These are phyloP conservation scores for Wallacemonas collosoma DNA, from an alignment of 208 protist genomes.

Conservation along the genomic window DNA sequence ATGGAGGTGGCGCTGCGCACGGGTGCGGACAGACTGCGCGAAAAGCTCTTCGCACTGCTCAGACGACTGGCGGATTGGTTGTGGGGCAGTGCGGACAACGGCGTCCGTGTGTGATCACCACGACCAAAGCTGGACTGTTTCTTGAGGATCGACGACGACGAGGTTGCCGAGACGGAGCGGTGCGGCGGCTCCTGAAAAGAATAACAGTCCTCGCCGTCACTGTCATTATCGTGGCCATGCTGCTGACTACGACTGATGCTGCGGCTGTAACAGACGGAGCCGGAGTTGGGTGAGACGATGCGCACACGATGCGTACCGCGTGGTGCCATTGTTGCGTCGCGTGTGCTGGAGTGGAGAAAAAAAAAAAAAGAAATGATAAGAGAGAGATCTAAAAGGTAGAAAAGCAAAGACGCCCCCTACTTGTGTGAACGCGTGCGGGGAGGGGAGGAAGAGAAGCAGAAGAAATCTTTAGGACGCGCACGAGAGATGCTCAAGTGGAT, in stretches of 20 bases:
- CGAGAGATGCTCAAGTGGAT: not conserved
- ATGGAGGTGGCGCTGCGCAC: slow-evolving; percentile 1
- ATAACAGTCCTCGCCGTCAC: not conserved
- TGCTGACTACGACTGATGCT: slow-evolving; percentile 8
- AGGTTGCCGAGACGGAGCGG: slow-evolving; percentile 3
- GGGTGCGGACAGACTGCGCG: slow-evolving; percentile 15
- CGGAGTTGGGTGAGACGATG: slow-evolving; percentile 54
- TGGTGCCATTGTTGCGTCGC: slow-evolving; percentile 14
- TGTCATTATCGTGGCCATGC: not conserved
- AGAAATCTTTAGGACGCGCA: not conserved
- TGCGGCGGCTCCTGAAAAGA: not conserved
- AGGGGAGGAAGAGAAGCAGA: too few species aligned
- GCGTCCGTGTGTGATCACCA: not conserved
- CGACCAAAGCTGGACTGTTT: slow-evolving; percentile 21
- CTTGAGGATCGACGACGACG: slow-evolving; percentile 11
- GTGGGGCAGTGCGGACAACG: slow-evolving; percentile 4
- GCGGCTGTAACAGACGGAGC: slow-evolving; percentile 24
- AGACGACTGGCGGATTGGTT: slow-evolving; percentile 1
- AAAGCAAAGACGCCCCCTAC: too few species aligned
- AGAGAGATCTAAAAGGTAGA: too few species aligned
- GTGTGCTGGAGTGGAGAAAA: not conserved
- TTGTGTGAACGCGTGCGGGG: too few species aligned
- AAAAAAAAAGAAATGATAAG: slow-evolving; percentile 21
- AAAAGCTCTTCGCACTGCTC: slow-evolving; percentile 2
- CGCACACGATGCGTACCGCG: slow-evolving; percentile 15